Percentiles rank a stretch among this genome's conserved stretches.
phyloP scores from a whole-genome alignment of 2,329 filamentous ascomycete genomes.

The Aspergillus costaricaensis region DNA sequence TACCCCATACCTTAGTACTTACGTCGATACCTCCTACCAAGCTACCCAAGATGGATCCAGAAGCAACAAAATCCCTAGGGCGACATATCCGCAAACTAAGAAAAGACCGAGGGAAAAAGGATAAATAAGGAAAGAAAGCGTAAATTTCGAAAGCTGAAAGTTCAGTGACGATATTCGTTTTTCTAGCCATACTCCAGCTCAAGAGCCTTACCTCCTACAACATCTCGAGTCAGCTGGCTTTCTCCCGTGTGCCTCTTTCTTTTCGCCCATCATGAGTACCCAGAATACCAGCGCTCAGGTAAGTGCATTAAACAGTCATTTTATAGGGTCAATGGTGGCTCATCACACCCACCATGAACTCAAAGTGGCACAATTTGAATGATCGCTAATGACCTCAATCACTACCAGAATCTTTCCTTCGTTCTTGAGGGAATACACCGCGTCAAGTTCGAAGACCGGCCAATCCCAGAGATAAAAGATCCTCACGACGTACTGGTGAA shows the following conservation, averaged over 20 bases:
- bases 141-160: neutral
- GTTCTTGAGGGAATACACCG: slow-evolving; percentile 74
- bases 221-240: neutral
- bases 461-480: slow-evolving; percentile 66
- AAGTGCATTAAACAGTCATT: neutral
- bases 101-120: neutral
- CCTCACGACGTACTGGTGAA: slow-evolving; percentile 78
- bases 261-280: neutral
- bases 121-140: neutral
- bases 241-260: neutral
- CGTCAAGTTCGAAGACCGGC: slow-evolving; percentile 74
- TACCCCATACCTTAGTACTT: neutral
- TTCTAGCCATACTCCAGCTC: neutral
- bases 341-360: neutral
- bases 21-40: neutral
- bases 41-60: neutral
- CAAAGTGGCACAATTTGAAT: neutral
- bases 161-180: neutral
- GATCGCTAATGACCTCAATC: slow-evolving; percentile 5
- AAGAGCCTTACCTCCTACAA: neutral
- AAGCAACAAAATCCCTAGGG: neutral
- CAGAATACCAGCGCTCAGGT: neutral
- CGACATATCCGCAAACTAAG: neutral
- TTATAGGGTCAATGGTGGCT: neutral
- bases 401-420: slow-evolving; percentile 74